These are phyloP conservation scores for Pezicula radicicola DNA, from an alignment of 2,329 filamentous ascomycete species.

Conservation along the genomic window DNA sequence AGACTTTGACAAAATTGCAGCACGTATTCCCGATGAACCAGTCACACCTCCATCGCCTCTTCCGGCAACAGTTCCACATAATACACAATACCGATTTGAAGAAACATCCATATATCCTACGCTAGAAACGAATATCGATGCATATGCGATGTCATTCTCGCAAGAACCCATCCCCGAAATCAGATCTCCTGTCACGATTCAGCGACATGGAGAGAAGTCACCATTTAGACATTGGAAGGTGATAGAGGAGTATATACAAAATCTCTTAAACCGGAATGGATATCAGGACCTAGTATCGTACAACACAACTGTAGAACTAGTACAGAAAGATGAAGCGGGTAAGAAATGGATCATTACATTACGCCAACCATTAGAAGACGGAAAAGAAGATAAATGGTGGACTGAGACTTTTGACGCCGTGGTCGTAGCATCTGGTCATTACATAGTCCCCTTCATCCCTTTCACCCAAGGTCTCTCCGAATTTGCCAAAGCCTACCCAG, in stretches of 20 bases:
- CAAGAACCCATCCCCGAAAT: conserved; percentile 50
- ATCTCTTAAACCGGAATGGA: conserved; percentile 47
- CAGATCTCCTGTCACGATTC: conserved; percentile 36
- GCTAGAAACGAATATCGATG: conserved; percentile 63
- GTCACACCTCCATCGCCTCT: conserved; percentile 42
- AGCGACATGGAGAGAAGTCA: conserved; percentile 51
- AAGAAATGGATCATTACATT: conserved; percentile 51
- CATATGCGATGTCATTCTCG: conserved; percentile 56
- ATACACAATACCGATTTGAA: conserved; percentile 44
- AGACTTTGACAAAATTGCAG: conserved; percentile 43
- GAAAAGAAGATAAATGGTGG: conserved; percentile 56
- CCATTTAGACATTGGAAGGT: conserved; percentile 61
- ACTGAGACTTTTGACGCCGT: conserved; percentile 62
- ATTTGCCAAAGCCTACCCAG: conserved; percentile 54
- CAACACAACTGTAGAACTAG: conserved; percentile 59
- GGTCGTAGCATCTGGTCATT: conserved; percentile 66
- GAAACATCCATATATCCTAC: conserved; percentile 61
- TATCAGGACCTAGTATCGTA: conserved; percentile 52
- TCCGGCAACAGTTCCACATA: conserved; percentile 41
- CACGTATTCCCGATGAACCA: conserved; percentile 47
- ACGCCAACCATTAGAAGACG: conserved; percentile 36
- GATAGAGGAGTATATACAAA: conserved; percentile 51
- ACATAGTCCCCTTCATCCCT: conserved; percentile 62
- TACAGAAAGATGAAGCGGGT: conserved; percentile 41
- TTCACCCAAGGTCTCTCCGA: conserved; percentile 52